Base-by-base conservation (phyloP, 306 rosid genomes). In the Malus asiatica region DNA sequence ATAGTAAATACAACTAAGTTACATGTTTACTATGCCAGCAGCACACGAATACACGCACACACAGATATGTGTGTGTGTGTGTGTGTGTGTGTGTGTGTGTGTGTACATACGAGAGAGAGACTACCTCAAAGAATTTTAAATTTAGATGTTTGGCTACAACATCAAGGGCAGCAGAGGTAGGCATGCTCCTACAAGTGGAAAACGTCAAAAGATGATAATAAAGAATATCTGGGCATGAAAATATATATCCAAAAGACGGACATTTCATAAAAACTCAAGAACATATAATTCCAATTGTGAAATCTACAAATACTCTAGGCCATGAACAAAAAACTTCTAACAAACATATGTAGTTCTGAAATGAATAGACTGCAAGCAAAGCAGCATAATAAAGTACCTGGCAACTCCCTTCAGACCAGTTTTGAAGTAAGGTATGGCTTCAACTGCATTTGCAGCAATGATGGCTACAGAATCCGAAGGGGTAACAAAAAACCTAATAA, bases 401-500 rank as follows among this genome's bases (percentile, higher is more conserved):
- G 99, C 99, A 76, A 95, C 99, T 74, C 99, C 99, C 86, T 95
- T 95, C 83, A 95, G 78, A 83, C 99, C 99, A 77, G 88, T 59
- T 79, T 91, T 86, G 85, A 95, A 95, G 90, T 95, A 95, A 18
- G 99, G 99, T 75, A 95, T 92, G 80, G 98, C 77, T 79, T 90
- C 96, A 76, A 95, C 99, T 59, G 99, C 98, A 90, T 95, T 96
- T 78, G 99, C 99, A 80, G 98, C 99, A 82, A 96, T 92, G 63
- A 96, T 90, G 82, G 99, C 99, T 80, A 96, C 99, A 52, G 98
- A 96, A 83, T 96, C 99, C 6, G 99, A 96, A 22, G 99, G 99
- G 67, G 99, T 96, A 83, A 96, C 99, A 66, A 96, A 96, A 82
- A 96, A 96, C 90, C 99, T 92, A 73, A 70, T 44, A 69, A 74